Percentiles rank a stretch among this genome's conserved stretches.
phyloP scores from a whole-genome alignment of 768 basidiomycete species.

The Suillus subluteus region DNA sequence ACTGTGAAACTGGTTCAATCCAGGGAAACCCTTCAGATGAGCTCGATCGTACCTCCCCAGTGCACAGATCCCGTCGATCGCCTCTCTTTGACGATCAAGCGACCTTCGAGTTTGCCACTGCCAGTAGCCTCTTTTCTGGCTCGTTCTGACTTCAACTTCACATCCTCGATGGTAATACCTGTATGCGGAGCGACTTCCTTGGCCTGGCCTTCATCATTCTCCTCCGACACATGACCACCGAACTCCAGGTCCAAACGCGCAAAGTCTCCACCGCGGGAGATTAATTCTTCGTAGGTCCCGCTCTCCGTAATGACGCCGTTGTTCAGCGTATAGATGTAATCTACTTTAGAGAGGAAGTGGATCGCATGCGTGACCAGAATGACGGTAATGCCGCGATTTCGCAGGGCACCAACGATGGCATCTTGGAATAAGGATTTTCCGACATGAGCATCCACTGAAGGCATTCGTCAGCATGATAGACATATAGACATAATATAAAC shows the following conservation, averaged over 20 bases:
- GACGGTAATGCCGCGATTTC: constrained; percentile 50
- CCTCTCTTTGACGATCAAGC: constrained; percentile 66
- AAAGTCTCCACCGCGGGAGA: constrained; percentile 54
- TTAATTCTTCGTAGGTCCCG: constrained; percentile 56
- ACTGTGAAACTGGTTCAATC: constrained; percentile 38
- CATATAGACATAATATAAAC: neutral
- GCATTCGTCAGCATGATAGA: neutral
- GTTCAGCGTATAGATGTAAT: constrained; percentile 52
- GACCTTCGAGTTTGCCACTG: constrained; percentile 66
- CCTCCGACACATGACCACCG: constrained; percentile 49
- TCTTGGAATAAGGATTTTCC: constrained; percentile 68
- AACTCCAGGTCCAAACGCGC: constrained; percentile 62
- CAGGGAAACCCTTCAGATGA: neutral
- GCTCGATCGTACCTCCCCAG: constrained; percentile 41
- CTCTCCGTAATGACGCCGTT: constrained; percentile 49
- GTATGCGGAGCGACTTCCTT: constrained; percentile 18
- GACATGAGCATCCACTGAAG: constrained; percentile 74
- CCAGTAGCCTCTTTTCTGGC: constrained; percentile 45
- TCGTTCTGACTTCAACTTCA: constrained; percentile 41
- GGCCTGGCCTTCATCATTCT: constrained; percentile 34
- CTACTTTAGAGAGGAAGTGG: constrained; percentile 55
- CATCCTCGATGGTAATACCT: constrained; percentile 33
- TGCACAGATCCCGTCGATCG: constrained; percentile 66
- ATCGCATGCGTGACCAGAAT: constrained; percentile 59
- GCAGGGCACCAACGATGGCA: constrained; percentile 55